These are phyloP conservation scores for Venturia oleaginea DNA, from an alignment of 2,329 filamentous ascomycete species.

Conservation along the genomic window DNA sequence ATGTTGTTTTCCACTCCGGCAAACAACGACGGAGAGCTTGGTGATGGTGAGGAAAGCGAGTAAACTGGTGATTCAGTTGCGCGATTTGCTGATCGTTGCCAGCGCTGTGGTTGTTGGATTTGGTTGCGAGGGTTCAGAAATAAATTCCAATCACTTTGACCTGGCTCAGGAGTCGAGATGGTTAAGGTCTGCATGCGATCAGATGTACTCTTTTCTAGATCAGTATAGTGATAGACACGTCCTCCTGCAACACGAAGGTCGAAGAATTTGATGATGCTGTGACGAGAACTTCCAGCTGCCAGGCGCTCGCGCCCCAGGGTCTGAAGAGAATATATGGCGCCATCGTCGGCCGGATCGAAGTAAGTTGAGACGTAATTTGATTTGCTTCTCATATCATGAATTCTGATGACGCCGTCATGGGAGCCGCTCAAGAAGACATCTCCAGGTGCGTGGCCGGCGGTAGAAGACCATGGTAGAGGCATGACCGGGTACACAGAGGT, in stretches of 20 bases:
- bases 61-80: slow-evolving; percentile 34
- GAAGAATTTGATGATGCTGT: slow-evolving; percentile 53
- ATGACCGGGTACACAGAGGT: slow-evolving; percentile 39
- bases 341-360: slow-evolving; percentile 47
- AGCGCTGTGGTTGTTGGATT: slow-evolving; percentile 15
- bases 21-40: slow-evolving; percentile 36
- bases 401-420: slow-evolving; percentile 46
- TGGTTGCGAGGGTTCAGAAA: slow-evolving; percentile 33
- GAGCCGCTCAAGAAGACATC: slow-evolving; percentile 51
- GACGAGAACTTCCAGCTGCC: slow-evolving; percentile 46
- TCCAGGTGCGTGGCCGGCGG: slow-evolving; percentile 27
- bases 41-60: slow-evolving; percentile 37
- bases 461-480: slow-evolving; percentile 27
- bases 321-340: slow-evolving; percentile 50
- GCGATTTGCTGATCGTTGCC: background rate
- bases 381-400: slow-evolving; percentile 52
- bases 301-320: slow-evolving; percentile 48
- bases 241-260: slow-evolving; percentile 46
- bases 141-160: slow-evolving; percentile 34
- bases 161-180: background rate
- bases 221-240: slow-evolving; percentile 28
- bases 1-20: slow-evolving; percentile 39
- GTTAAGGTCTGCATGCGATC: background rate
- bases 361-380: slow-evolving; percentile 40
- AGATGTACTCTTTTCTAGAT: slow-evolving; percentile 13